These are phyloP conservation scores for Turritis glabra DNA, from an alignment of 345 rosid genomes.

Conservation along the genomic window DNA sequence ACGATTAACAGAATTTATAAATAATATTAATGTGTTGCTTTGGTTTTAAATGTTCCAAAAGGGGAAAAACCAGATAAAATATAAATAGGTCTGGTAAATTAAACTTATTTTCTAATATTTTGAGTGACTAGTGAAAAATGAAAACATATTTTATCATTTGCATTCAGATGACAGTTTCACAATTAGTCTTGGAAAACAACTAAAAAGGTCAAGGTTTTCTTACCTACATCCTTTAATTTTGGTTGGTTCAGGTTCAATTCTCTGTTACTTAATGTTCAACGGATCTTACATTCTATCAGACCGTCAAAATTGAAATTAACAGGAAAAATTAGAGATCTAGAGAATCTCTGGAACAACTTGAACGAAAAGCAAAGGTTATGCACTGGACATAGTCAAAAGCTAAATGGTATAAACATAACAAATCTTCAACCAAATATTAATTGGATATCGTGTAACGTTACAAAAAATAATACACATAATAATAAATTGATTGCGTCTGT, in stretches of 20 bases:
- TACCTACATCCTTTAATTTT: not conserved
- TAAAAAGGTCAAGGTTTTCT: not conserved
- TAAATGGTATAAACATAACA: conserved; percentile 23
- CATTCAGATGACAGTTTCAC: not conserved
- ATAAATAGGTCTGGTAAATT: too few relatives aligned
- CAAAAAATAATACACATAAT: conserved; percentile 16
- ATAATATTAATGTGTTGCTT: too few relatives aligned
- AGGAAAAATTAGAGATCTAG: not conserved
- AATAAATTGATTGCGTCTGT: conserved; percentile 33
- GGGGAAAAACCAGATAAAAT: not conserved
- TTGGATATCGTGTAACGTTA: conserved; percentile 32
- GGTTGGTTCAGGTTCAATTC: not conserved
- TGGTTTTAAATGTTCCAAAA: too few relatives aligned
- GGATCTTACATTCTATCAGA: not conserved
- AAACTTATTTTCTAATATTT: too few relatives aligned
- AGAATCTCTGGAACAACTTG: conserved; percentile 11
- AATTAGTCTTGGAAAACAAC: not conserved
- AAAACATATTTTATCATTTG: not conserved
- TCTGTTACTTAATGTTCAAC: not conserved
- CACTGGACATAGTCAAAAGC: conserved; percentile 24
- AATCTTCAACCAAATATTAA: conserved; percentile 28
- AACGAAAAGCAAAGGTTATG: conserved; percentile 27
- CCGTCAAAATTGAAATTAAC: not conserved
- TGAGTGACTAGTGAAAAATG: not conserved
- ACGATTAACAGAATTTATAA: too few relatives aligned